Evolutionary conservation across 2,329 filamentous ascomycete species (phyloP), one percentile per base, ranked within the genome.

Genomic region (Talaromyces islandicus): DNA sequence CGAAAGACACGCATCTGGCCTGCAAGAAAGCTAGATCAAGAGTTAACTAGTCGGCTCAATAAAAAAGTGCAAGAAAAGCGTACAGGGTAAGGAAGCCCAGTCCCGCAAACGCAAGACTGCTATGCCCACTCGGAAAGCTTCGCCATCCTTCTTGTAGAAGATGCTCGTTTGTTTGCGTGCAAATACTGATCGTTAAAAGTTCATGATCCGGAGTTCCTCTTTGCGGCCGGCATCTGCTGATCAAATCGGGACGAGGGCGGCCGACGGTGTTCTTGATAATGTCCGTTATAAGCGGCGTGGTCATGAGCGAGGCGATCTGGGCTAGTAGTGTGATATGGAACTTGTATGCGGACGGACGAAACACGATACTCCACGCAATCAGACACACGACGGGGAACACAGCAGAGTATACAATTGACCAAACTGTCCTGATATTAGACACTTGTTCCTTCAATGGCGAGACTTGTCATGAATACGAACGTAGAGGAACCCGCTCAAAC

Each of bases 251-350:
- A 7, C 93, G 85, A 30, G 92, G 91, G 11, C 91, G 80, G 9
- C 91, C 91, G 27, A 93, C 89, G 10, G 89, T 84, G 71, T 96
- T 96, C 76, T 99, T 99, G 70, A 97, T 82, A 29, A 93, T 78
- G 71, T 97, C 92, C 51, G 94, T 97, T 50, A 97, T 80, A 73
- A 97, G 89, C 6, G 86, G 84, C 0, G 91, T 88, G 55, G 96
- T 81, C 66, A 91, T 81, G 27, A 97, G 75, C 64, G 87, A 85
- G 68, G 93, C 91, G 56, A 87, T 78, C 62, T 97, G 86, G 24
- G 91, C 90, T 0, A 99, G 85, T 57, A 96, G 78, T 0, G 91
- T 89, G 64, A 92, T 89, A 76, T 97, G 92, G 62, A 89, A 84
- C 72, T 96, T 95, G 73, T 95, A 90, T 9, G 83, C 74, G 6